phyloP scores from a whole-genome alignment of 192 early-diverging fungal genomes.

The Mortierella claussenii region DNA sequence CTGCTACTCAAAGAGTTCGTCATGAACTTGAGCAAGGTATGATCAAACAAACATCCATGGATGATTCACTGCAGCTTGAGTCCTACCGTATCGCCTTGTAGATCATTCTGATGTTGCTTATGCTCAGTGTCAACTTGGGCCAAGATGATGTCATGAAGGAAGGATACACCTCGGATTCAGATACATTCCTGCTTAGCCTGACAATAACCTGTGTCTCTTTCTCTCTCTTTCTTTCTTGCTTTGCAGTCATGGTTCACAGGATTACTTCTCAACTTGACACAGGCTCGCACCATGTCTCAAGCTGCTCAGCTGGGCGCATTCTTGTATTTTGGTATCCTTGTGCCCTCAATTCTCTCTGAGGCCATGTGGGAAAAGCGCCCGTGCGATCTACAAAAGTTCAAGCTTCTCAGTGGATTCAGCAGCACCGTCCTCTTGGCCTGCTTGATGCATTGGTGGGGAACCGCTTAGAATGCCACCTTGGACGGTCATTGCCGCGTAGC shows the following conservation, averaged over 20 bases:
- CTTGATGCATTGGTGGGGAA: constrained; percentile 51
- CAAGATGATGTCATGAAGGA: too few relatives aligned
- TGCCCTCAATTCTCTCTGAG: constrained; percentile 29
- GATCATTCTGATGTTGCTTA: too few relatives aligned
- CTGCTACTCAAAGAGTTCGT: constrained; percentile 36
- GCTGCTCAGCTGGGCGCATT: constrained; percentile 45
- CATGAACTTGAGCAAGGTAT: constrained; percentile 41
- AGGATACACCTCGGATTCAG: too few relatives aligned
- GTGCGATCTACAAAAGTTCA: constrained; percentile 47
- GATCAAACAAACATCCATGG: too few relatives aligned
- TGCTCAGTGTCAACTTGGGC: too few relatives aligned
- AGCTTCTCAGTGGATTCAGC: constrained; percentile 38
- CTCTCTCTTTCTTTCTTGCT: too few relatives aligned
- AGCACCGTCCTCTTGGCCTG: constrained; percentile 36
- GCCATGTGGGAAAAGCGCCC: constrained; percentile 49
- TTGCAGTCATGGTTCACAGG: constrained; percentile 50
- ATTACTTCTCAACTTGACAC: constrained; percentile 47
- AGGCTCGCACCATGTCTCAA: constrained; percentile 39
- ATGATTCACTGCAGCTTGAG: too few relatives aligned
- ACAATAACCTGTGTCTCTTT: too few relatives aligned
- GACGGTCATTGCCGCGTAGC: too few relatives aligned
- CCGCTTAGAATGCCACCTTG: constrained; percentile 29
- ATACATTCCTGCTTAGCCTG: too few relatives aligned
- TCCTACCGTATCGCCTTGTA: too few relatives aligned
- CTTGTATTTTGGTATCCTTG: constrained; percentile 36